These are phyloP conservation scores for Kuraishia ogatae DNA, from an alignment of 805 yeast genomes.

Conservation along the genomic window DNA sequence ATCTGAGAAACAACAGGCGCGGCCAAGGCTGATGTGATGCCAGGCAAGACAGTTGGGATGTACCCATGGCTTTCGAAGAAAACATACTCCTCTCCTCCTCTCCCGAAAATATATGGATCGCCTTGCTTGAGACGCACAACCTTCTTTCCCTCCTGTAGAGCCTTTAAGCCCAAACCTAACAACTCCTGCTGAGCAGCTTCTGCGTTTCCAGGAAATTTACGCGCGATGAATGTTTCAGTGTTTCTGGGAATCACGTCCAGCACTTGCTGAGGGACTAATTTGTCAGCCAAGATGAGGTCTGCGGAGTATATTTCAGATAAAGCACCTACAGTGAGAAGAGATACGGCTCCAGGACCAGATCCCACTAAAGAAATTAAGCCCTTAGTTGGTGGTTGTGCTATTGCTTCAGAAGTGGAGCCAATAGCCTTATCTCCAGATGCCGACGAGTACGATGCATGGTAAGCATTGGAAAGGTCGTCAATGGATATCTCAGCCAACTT, in stretches of 20 bases:
- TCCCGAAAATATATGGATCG: slow-evolving; percentile 92
- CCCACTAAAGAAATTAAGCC: slow-evolving; percentile 83
- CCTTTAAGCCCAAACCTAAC: slow-evolving; percentile 60
- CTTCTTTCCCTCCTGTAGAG: slow-evolving; percentile 53
- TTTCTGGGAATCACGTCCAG: slow-evolving; percentile 70
- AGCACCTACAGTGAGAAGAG: slow-evolving; percentile 80
- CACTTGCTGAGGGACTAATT: slow-evolving; percentile 84
- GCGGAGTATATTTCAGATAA: slow-evolving; percentile 72
- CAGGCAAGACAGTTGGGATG: slow-evolving; percentile 72
- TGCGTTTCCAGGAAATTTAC: slow-evolving; percentile 95
- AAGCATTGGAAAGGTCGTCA: slow-evolving; percentile 43
- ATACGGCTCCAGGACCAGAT: slow-evolving; percentile 86
- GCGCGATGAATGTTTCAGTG: slow-evolving; percentile 76
- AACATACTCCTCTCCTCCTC: slow-evolving; percentile 88
- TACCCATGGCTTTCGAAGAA: slow-evolving; percentile 64
- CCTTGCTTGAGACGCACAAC: slow-evolving; percentile 94
- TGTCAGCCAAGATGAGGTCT: slow-evolving; percentile 81
- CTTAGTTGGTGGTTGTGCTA: neutral
- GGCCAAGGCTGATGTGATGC: slow-evolving; percentile 82
- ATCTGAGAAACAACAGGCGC: slow-evolving; percentile 77
- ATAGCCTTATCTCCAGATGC: neutral
- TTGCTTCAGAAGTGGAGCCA: slow-evolving; percentile 9
- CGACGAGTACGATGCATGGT: slow-evolving; percentile 12
- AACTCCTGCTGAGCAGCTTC: slow-evolving; percentile 87
- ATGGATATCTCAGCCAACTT: slow-evolving; percentile 53